Evolutionary conservation across 441 rosid species (phyloP), one percentile per base, ranked within the genome.

Genomic region (Macaranga tanarius): DNA sequence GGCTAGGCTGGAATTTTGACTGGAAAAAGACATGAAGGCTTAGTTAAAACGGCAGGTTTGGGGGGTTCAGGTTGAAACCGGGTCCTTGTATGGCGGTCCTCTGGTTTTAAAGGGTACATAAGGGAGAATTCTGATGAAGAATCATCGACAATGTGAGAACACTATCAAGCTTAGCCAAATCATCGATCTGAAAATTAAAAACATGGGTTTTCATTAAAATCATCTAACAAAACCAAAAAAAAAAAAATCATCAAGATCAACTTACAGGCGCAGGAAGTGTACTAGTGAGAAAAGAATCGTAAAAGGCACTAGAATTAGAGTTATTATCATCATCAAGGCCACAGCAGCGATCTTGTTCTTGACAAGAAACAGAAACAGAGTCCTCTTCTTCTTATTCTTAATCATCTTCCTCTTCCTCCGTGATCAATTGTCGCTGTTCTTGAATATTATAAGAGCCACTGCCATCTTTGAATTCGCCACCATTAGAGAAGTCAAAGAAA

Each of bases 131-230:
- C 89, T 51, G 90, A 77, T 50, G 83, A 81, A 68, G 88, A 87
- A 81, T 95, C 97, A 75, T 95, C 99, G 31, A 92, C 93, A 68
- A 95, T 80, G 74, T 84, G 92, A 73, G 97, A 92, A 65, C 91
- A 75, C 97, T 96, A 92, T 79, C 97, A 50, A 94, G 93, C 77
- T 89, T 86, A 70, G 82, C 90, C 63, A 88, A 78, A 69, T 88
- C 93, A 74, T 86, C 92, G 25, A 77, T 81, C 97, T 95, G 79
- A 65, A 52, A 73, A 82, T 75, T 58, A 23, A 38, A 73, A 57
- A 50, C 67, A 50, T 7, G 31, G 26, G 22, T 58, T 25, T 52
- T 63, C 22, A 20, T 10, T 12, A 52, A 10, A 42, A 3, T 4
- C 16, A 34, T 11, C 26, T 6, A 38, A 50, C 8, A 8, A 9